Evolutionary conservation across 345 rosid species (phyloP).

Genomic region (Psidium guajava): DNA sequence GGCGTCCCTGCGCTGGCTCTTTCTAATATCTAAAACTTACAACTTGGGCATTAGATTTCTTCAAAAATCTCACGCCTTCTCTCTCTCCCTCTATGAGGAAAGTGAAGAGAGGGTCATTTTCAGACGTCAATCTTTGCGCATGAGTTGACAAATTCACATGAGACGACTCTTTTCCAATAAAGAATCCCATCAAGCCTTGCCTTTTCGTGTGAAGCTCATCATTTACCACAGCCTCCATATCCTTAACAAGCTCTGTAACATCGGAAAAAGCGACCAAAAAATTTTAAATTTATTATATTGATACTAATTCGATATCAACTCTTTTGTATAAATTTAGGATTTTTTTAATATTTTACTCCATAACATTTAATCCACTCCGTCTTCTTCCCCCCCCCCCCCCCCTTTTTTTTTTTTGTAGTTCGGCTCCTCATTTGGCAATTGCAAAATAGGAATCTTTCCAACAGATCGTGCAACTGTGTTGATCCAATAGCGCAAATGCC

Average conservation of each 20-base stretch:
- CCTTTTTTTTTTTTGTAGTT: too few relatives aligned
- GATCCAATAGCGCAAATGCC: too few relatives aligned
- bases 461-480: too few relatives aligned
- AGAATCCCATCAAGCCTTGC: not conserved
- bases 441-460: too few relatives aligned
- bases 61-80: not conserved
- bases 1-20: not conserved
- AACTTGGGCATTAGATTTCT: not conserved
- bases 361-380: too few relatives aligned
- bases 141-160: not conserved
- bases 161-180: not conserved
- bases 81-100: not conserved
- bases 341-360: too few relatives aligned
- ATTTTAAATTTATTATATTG: too few relatives aligned
- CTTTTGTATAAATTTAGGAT: accelerated
- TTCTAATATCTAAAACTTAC: not conserved
- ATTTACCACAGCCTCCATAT: not conserved
- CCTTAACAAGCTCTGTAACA: not conserved
- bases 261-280: too few relatives aligned
- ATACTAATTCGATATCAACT: too few relatives aligned
- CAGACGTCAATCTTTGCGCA: not conserved
- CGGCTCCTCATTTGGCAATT: too few relatives aligned
- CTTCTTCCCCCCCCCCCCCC: too few relatives aligned
- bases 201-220: not conserved
- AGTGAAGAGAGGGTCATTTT: not conserved